Evolutionary conservation across 1,284 basidiomycete species (phyloP).

Genomic region (Moesziomyces sp.): DNA sequence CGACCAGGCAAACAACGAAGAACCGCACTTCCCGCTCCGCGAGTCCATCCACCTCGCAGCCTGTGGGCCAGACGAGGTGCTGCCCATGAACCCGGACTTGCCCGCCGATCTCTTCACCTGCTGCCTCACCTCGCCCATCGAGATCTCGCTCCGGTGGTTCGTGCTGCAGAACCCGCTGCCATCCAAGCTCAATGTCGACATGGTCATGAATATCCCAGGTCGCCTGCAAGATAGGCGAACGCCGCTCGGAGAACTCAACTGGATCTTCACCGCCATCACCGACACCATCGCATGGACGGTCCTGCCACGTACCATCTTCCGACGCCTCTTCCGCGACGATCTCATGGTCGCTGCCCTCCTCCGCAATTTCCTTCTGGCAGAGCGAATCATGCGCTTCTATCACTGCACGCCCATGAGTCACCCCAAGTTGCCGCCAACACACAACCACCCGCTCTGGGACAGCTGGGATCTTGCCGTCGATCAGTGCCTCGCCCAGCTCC

Average conservation of each 20-base stretch:
- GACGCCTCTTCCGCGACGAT: conserved; percentile 92
- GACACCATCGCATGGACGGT: conserved; percentile 99
- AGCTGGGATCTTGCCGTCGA: conserved; percentile 98
- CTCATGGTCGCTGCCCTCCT: conserved; percentile 95
- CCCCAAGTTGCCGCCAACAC: conserved; percentile 89
- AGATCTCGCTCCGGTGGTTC: conserved; percentile 94
- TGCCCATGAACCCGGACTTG: conserved; percentile 94
- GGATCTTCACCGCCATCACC: conserved; percentile 99
- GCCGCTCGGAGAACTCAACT: conserved; percentile 95
- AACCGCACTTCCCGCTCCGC: conserved; percentile 75
- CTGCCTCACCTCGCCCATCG: conserved; percentile 96
- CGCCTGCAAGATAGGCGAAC: conserved; percentile 95
- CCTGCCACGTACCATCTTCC: conserved; percentile 91
- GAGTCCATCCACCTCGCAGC: conserved; percentile 96
- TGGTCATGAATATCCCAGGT: conserved; percentile 94
- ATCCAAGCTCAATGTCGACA: conserved; percentile 75
- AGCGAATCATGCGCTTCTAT: conserved; percentile 98
- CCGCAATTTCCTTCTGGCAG: conserved; percentile 94
- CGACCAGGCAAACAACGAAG: conserved; percentile 31
- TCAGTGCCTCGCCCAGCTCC: conserved; percentile 91
- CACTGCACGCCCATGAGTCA: conserved; percentile 95
- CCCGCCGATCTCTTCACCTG: conserved; percentile 98
- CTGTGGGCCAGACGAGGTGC: conserved; percentile 87
- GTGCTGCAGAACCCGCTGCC: conserved; percentile 84
- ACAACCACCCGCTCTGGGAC: conserved; percentile 94